Base-by-base conservation (phyloP, 2,329 filamentous ascomycete species). In the Fusarium transvaalense region DNA sequence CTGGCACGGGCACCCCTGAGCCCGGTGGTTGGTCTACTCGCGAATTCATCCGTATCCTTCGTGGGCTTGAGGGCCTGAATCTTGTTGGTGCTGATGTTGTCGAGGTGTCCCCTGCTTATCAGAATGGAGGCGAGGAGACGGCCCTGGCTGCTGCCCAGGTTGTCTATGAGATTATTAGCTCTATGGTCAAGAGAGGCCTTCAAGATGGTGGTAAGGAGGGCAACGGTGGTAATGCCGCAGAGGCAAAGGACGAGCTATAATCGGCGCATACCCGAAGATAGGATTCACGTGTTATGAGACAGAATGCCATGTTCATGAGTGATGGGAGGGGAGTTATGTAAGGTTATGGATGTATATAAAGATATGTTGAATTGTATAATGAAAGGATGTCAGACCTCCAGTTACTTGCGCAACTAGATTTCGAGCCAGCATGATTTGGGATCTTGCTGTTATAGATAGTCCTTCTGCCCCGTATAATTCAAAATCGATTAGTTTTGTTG, bases 21-120 rank as follows among this genome's bases (percentile, higher is more conserved):
- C 91, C 93, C 0, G 94, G 94, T 59, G 94, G 94, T 37, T 97
- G 94, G 94, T 96, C 92, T 8, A 97, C 92, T 21, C 84, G 94
- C 52, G 94, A 97, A 82, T 83, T 97, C 71, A 95, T 97, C 68
- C 84, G 91, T 14, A 93, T 97, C 60, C 79, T 97, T 76, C 84
- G 93, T 32, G 93, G 92, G 1, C 86, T 97, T 41, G 94, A 97
- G 81, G 87, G 84, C 0, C 78, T 97, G 77, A 97, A 97, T 76
- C 81, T 97, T 6, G 92, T 97, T 5, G 94, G 93, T 2, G 94
- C 93, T 1, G 94, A 97, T 79, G 88, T 97, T 48, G 94, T 97
- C 7, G 94, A 97, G 83, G 76, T 93, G 10, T 89, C 91, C 42
- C 94, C 94, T 0, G 91, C 91, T 14, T 97, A 97, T 76, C 93